Evolutionary conservation across 2,329 filamentous ascomycete species (phyloP), one percentile per base, ranked within the genome.

Genomic region (Aureobasidium sp.): DNA sequence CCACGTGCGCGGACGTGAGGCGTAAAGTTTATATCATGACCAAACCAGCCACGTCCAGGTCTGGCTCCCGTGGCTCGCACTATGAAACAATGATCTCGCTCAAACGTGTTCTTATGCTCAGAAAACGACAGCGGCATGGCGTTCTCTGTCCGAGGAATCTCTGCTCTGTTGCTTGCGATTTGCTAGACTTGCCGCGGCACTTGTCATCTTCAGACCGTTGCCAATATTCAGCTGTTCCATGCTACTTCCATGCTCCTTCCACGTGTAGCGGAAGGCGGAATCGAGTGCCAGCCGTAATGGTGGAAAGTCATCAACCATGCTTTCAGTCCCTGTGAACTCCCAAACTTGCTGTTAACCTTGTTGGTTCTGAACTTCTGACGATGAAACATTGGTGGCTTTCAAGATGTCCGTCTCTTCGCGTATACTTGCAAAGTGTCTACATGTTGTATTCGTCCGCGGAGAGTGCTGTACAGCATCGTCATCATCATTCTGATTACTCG

Each of bases 371-470:
- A n/a, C 12, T 21, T 12, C 12, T 4, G 19, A 34, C 7, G 27
- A 29, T 32, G 41, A 45, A 45, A 45, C 41, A 22, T 29, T 22
- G 11, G 41, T 29, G 41, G 29, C 29, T 22, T 34, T 10, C 12
- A 45, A 45, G 19, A 14, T 45, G n/a, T 22, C 7, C 19, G n/a
- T 22, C 7, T 14, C 17, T n/a, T 45, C 41, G 41, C 12, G 19
- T 45, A 19, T 29, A 34, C 41, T 45, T 45, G 41, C 41, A 29
- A n/a, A n/a, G n/a, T n/a, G n/a, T n/a, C n/a, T n/a, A n/a, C n/a
- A n/a, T n/a, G n/a, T n/a, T n/a, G n/a, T 12, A 29, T 29, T 8
- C 27, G 27, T 8, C 7, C 27, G 12, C 27, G 27, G 12, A 29
- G 12, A 8, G 7, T 12, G 27, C 27, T 7, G 27, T 8, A 12